Evolutionary conservation across 441 rosid genomes (phyloP), one percentile per base, ranked within the genome.

Genomic region (Biscutella laevigata): DNA sequence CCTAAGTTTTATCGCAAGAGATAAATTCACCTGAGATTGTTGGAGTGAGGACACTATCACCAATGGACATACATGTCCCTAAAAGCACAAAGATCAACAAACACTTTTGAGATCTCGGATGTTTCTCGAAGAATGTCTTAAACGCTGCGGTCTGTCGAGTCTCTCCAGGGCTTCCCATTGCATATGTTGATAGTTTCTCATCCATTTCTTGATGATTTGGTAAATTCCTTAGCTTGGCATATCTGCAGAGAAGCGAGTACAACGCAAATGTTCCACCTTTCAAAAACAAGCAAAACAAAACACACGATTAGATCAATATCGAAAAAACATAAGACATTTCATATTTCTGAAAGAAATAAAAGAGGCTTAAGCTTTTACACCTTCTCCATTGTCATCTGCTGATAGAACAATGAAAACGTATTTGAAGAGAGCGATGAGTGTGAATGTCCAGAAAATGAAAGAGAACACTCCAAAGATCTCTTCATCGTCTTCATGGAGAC

Each of bases 311-410:
- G 3, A 34, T 56, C 25, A 39, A 33, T n/a, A 24, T 32, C 20
- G 1, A 37, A 36, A 54, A 22, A n/a, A n/a, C 30, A 41, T 7
- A 50, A 21, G 12, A 14, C 20, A 53, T 2, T 1, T 29, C 44
- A 17, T 17, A 50, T 1, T 7, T 12, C 46, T n/a, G 12, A 16
- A 32, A 39, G n/a, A n/a, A 30, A 30, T n/a, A n/a, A n/a, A n/a
- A 32, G 35, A 20, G 17, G 25, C 4, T 26, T 9, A 29, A 24
- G 13, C 5, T 12, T 16, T 30, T 61, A 80, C 87, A n/a, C n/a
- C 91, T 81, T 83, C 88, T 44, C 92, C 83, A 30, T 79, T 79
- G 56, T 83, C 88, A 71, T 83, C 75, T 13, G 88, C 92, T n/a
- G 88, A 83, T 45, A 83, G 74, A 46, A 81, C 85, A 36, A 81